Percentiles rank a stretch among this genome's conserved stretches.
Evolutionary conservation across 2,329 filamentous ascomycete genomes (phyloP).

Genomic region (Curvularia lunata): DNA sequence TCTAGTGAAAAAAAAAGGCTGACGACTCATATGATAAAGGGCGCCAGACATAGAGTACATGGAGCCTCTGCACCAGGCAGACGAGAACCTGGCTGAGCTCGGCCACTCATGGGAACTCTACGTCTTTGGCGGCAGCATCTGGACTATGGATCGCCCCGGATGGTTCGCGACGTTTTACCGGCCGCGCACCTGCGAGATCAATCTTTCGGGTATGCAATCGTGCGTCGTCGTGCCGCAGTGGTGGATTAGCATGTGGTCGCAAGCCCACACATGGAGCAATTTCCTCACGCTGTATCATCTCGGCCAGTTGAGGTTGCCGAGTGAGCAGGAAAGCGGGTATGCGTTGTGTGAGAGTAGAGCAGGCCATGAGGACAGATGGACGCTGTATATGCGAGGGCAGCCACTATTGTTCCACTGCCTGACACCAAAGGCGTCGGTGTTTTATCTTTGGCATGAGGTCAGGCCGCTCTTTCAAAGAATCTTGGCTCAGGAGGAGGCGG

Average conservation of each 20-base stretch:
- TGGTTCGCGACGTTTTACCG: conserved; percentile 3
- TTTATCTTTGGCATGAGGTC: background rate
- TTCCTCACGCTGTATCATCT: background rate
- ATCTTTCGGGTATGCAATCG: background rate
- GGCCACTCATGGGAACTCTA: conserved; percentile 11
- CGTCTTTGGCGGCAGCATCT: conserved; percentile 13
- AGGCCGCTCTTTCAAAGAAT: background rate
- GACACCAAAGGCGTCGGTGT: background rate
- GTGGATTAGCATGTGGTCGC: conserved; percentile 13
- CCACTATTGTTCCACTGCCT: background rate
- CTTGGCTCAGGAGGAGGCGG: background rate
- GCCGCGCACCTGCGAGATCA: background rate
- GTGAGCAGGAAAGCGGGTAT: conserved; percentile 4
- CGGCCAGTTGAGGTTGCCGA: conserved; percentile 7
- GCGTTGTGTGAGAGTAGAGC: background rate
- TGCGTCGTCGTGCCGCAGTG: conserved; percentile 10
- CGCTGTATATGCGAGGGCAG: conserved; percentile 2
- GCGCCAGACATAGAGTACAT: background rate
- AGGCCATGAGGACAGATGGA: background rate
- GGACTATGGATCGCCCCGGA: conserved; percentile 9
- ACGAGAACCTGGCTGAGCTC: conserved; percentile 4
- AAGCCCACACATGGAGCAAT: conserved; percentile 3
- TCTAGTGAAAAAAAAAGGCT: background rate
- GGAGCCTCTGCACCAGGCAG: conserved; percentile 1
- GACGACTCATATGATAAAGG: background rate